Base-by-base conservation (phyloP, 495 filamentous ascomycete genomes). In the Podospora didyma region DNA sequence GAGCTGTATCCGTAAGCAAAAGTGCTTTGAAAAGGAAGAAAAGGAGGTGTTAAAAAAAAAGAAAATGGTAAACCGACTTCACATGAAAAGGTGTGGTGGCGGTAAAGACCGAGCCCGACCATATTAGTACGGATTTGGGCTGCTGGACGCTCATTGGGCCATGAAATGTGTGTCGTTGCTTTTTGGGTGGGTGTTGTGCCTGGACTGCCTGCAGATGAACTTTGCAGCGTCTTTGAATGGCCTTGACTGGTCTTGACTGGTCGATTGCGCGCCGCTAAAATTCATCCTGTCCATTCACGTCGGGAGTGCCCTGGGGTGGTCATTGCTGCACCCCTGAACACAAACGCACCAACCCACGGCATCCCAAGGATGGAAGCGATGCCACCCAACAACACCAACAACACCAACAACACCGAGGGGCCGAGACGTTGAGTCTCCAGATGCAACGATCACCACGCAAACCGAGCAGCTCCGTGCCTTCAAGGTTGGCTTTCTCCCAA, bases 221-320 rank as follows among this genome's bases (percentile, higher is more conserved):
- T 41, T 17, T 41, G 12, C 37, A 41, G 37, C 39, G n/a, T 42
- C 14, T 14, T 17, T 14, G n/a, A 16, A 7, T 16, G 39, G 14
- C 39, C n/a, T 42, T 9, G 39, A 42, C 39, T 42, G 39, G 39
- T 17, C n/a, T 42, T 9, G 39, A 42, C 39, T 42, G 39, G 39
- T 17, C 14, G 12, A 42, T 42, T 14, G 9, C 39, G n/a, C 5
- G 39, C 39, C 39, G 39, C 39, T 42, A 37, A 42, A 34, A 24
- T 16, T 14, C 23, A 24, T 34, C 48, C 28, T 49, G 50, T 49
- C 56, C 56, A 58, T 53, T 58, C 56, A 58, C 56, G 45, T 24
- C 34, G 39, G 39, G 39, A 22, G 42, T 14, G 47, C n/a, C 20
- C 19, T 46, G 12, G 16, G 46, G 6, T 3, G 52, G 5, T 54